These are phyloP conservation scores for Phytopythium cucurbitacearum DNA, from an alignment of 352 stramenopile genomes.

Conservation along the genomic window DNA sequence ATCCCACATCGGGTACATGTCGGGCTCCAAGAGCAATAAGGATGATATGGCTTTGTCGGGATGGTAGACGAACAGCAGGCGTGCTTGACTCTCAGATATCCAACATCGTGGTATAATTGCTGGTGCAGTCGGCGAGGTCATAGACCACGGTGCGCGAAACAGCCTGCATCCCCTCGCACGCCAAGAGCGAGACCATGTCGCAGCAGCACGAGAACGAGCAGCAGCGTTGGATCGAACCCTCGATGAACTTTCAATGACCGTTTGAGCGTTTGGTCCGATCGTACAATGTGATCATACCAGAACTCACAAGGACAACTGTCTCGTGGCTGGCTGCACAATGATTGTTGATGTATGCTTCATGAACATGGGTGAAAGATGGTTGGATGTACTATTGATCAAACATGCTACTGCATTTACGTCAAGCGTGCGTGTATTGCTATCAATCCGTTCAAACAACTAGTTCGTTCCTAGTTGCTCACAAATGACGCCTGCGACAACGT, in stretches of 20 bases:
- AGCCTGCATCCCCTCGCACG: not conserved
- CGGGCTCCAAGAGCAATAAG: constrained; percentile 1
- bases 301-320: not conserved
- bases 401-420: not conserved
- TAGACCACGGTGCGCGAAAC: not conserved
- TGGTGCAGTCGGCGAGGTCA: not conserved
- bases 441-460: not conserved
- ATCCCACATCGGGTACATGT: not conserved
- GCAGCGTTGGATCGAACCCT: not conserved
- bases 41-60: not conserved
- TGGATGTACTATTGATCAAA: not conserved
- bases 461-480: not conserved
- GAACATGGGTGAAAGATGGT: not conserved
- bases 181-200: not conserved
- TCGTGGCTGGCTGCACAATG: not conserved
- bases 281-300: not conserved
- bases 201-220: constrained; percentile 3
- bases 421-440: not conserved
- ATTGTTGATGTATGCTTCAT: not conserved
- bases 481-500: too few species aligned
- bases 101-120: not conserved
- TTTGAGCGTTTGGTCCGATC: not conserved
- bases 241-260: not conserved
- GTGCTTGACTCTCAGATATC: not conserved
- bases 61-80: not conserved